Base-by-base conservation (phyloP, 371 early-diverging fungal genomes). In the Sporodiniella umbellata region DNA sequence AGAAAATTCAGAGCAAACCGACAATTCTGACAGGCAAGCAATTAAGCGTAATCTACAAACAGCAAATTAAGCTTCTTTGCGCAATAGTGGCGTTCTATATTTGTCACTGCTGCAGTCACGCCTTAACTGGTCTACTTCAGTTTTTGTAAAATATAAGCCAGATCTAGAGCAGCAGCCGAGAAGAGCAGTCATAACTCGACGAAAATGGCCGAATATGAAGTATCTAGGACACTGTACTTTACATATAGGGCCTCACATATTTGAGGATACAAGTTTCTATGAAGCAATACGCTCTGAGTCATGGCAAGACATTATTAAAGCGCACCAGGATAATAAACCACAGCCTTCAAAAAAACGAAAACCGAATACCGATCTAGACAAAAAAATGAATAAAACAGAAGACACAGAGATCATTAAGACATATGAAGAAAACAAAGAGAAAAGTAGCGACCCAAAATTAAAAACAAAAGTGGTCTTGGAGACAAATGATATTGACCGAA, bases 71-170 rank as follows among this genome's bases (percentile, higher is more conserved):
- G 7, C 33, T 8, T 5, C 38, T 49, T 12, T 43, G 15, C n/a
- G n/a, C n/a, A n/a, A n/a, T 40, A 68, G 68, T 42, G 61, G 63
- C 43, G 53, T 56, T 4, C 50, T 78, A 2, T 53, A 64, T 40
- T 48, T 78, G 15, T 65, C 78, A 2, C 42, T 78, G 26, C 44
- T 73, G 4, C 72, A 78, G 39, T 78, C 78, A 10, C 65, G 78
- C 15, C 45, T 73, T 4, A 65, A 71, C 22, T 78, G 74, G 74
- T 35, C 58, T n/a, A 61, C 40, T 14, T 61, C 61, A 10, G 45
- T 68, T 2, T 72, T 78, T 49, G 38, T 51, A 19, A 69, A 64
- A 48, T 78, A 71, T 47, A 63, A 61, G 25, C 54, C 54, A 15
- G 78, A 78, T 45, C 24, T 57, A n/a, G 15, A 48, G 5, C 60